These are phyloP conservation scores for Aspergillus sclerotialis DNA, from an alignment of 2,329 filamentous ascomycete genomes.

Conservation along the genomic window DNA sequence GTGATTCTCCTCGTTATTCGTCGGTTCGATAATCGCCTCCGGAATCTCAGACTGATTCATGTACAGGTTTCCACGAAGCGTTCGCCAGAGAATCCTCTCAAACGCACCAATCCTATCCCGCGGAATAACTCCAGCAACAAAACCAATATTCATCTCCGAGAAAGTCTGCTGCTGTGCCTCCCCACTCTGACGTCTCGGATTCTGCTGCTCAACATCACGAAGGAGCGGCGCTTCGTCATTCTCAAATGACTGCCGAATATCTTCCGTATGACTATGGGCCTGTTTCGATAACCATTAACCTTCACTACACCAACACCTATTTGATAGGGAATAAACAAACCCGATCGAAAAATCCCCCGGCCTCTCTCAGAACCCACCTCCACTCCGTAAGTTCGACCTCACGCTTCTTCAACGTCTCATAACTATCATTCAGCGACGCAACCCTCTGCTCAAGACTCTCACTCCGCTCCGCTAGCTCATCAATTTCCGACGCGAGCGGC, in stretches of 20 bases:
- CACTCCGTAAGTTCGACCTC: slow-evolving; percentile 96
- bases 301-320: not conserved
- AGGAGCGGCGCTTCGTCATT: slow-evolving; percentile 91
- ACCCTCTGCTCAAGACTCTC: slow-evolving; percentile 89
- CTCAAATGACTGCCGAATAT: slow-evolving; percentile 81
- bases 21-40: slow-evolving; percentile 83
- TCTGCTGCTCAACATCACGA: slow-evolving; percentile 65
- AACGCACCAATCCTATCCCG: slow-evolving; percentile 90
- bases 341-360: slow-evolving; percentile 93
- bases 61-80: slow-evolving; percentile 93
- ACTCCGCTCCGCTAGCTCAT: slow-evolving; percentile 86
- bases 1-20: slow-evolving; percentile 82
- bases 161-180: slow-evolving; percentile 63
- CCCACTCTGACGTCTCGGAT: not conserved
- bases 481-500: slow-evolving; percentile 89
- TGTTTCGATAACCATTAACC: slow-evolving; percentile 18
- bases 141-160: slow-evolving; percentile 97
- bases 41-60: slow-evolving; percentile 99
- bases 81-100: slow-evolving; percentile 95
- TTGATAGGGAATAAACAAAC: slow-evolving; percentile 13
- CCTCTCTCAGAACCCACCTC: slow-evolving; percentile 95
- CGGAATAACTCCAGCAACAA: slow-evolving; percentile 91
- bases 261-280: slow-evolving; percentile 91
- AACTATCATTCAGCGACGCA: slow-evolving; percentile 90
- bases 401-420: slow-evolving; percentile 95